Conservation (phyloP, 352 stramenopile genomes). For the Chloridella minuta region DNA sequence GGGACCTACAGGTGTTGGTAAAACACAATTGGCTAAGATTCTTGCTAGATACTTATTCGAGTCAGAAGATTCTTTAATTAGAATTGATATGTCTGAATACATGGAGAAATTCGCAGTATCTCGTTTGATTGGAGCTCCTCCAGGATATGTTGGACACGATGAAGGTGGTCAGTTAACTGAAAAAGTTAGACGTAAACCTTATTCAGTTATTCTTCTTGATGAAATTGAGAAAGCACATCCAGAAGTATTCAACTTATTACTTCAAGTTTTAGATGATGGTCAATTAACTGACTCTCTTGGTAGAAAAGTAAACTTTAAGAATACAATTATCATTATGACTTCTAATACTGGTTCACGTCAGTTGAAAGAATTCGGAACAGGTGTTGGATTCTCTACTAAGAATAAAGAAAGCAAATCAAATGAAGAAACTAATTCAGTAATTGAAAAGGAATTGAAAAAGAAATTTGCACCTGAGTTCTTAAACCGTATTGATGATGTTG, state of each 20-base stretch:
- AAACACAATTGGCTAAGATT: constrained; percentile 66
- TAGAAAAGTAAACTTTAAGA: constrained; percentile 73
- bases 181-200: constrained; percentile 53
- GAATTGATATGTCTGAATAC: constrained; percentile 91
- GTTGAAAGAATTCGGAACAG: no score
- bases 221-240: constrained; percentile 88
- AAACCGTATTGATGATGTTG: no score
- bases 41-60: constrained; percentile 69
- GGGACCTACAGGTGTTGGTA: constrained; percentile 64
- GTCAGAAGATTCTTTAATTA: constrained; percentile 59
- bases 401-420: no score
- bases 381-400: no score
- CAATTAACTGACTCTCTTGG: constrained; percentile 74
- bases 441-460: no score
- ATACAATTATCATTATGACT: constrained; percentile 85
- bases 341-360: constrained; percentile 26
- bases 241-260: constrained; percentile 66
- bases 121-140: constrained; percentile 56
- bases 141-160: constrained; percentile 74
- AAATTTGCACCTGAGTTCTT: no score
- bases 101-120: constrained; percentile 71
- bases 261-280: constrained; percentile 77
- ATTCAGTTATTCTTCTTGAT: constrained; percentile 79
- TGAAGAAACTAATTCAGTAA: no score
- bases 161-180: constrained; percentile 79